These are phyloP conservation scores for Oryza brachyantha DNA, from an alignment of 176 grass and related monocot species.

Conservation along the genomic window DNA sequence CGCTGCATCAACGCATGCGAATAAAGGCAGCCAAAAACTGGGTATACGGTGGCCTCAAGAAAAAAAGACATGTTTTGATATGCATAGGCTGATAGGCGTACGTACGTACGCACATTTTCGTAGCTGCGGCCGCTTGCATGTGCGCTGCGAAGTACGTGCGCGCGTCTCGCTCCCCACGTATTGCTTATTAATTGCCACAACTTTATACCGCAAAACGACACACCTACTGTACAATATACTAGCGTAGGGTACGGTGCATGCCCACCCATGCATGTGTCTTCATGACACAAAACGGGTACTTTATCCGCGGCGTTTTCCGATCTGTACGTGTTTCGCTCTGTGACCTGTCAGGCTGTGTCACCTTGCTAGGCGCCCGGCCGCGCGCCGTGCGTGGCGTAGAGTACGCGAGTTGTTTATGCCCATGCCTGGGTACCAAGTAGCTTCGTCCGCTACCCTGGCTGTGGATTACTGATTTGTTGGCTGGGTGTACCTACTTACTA, in stretches of 20 bases:
- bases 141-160: neutral
- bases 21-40: no score
- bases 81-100: no score
- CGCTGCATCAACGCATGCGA: no score
- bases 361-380: neutral
- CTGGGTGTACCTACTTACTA: neutral
- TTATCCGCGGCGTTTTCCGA: neutral
- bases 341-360: neutral
- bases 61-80: no score
- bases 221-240: neutral
- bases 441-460: neutral
- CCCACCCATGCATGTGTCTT: constrained; percentile 18
- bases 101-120: neutral
- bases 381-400: neutral
- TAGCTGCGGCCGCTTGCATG: neutral
- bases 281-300: neutral
- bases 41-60: no score
- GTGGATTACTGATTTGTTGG: neutral
- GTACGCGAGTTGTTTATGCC: constrained; percentile 21
- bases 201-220: constrained; percentile 18
- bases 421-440: constrained; percentile 4
- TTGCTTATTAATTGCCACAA: neutral
- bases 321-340: neutral
- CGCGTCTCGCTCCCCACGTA: constrained; percentile 9
- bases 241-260: neutral